Base-by-base conservation (phyloP, 495 filamentous ascomycete species). In the Aspergillus conjunctus region DNA sequence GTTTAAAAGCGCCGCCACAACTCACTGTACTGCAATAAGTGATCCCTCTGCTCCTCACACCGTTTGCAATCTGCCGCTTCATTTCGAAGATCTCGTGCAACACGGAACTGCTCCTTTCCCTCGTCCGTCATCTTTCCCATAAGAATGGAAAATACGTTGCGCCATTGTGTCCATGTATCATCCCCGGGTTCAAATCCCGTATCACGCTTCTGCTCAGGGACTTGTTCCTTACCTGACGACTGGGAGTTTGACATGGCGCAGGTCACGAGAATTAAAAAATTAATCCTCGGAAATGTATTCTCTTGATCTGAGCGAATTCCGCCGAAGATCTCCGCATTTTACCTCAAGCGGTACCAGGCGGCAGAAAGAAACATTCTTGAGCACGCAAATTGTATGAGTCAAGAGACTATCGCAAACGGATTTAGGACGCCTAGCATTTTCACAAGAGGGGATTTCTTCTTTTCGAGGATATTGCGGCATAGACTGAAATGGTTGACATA, bases 21-120 rank as follows among this genome's bases (percentile, higher is more conserved):
- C 73, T 66, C 69, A 87, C 84, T 91, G 78, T 91, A 88, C 61
- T 87, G 71, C 60, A 97, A 83, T 14, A 92, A 80, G 73, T 87
- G 97, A 70, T 93, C 88, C 20, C 89, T 84, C 68, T 90, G 82
- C 18, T 85, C 73, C 64, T 97, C 90, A 75, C 91, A 96, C 32
- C 83, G 83, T 67, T 80, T 79, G 79, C 88, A 93, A 78, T 96
- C 90, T 32, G 74, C 71, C 59, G 78, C 80, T 73, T 91, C 90
- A 71, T 88, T 83, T 51, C 81, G 76, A 43, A 79, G 71, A 74
- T 92, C 90, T 58, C 82, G 81, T 65, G 82, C 85, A 62, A 85
- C 77, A 57, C 89, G 85, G 79, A 88, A 95, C 72, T 87, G 80
- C 62, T 85, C 81, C 33, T 82, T 78, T 46, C 88, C 90, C 64